Evolutionary conservation across 371 early-diverging fungal genomes (phyloP), one percentile per base, ranked within the genome.

Genomic region (Umbelopsis sp.): DNA sequence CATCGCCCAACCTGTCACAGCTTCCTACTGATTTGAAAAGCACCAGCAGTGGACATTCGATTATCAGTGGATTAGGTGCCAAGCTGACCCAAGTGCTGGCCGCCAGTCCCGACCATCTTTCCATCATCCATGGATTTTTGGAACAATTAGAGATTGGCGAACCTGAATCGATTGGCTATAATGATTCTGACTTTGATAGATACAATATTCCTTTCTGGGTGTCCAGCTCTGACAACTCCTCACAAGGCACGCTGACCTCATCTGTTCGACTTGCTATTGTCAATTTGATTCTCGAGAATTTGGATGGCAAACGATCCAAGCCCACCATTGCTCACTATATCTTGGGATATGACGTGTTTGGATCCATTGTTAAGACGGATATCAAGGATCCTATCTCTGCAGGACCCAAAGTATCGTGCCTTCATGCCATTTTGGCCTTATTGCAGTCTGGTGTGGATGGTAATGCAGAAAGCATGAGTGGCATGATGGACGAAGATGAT

Each of bases 271-370:
- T 92, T 32, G 92, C 92, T 4, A 87, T 94, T 37, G 70, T 93
- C 51, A 89, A 93, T 51, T 70, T 94, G 65, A 75, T 94, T 25
- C 65, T 93, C 5, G 76, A 85, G 32, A 94, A 92, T 74, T 65
- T 92, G 22, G 70, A 72, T 5, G 65, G 72, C 5, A 69, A 75
- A 6, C 70, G 73, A 41, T 70, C 76, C 7, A 72, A 83, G n/a
- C 94, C 95, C 0, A 89, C 91, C 0, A 75, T 97, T 24, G 86
- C 94, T 3, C 97, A 97, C 72, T 96, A 93, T 66, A 76, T 97
- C 46, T 80, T 98, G 2, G 97, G 98, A 4, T 94, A 89, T 68
- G 84, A 92, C 38, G 50, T 80, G 9, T 52, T 57, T 52, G 14
- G 62, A 48, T 3, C 65, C 65, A 4, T 74, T 79, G 46, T 71